A percentile compares a stretch with the other conserved stretches of the same genome.
phyloP scores from a whole-genome alignment of 2,329 filamentous ascomycete genomes.

The Nothomitra cinnamomea region DNA sequence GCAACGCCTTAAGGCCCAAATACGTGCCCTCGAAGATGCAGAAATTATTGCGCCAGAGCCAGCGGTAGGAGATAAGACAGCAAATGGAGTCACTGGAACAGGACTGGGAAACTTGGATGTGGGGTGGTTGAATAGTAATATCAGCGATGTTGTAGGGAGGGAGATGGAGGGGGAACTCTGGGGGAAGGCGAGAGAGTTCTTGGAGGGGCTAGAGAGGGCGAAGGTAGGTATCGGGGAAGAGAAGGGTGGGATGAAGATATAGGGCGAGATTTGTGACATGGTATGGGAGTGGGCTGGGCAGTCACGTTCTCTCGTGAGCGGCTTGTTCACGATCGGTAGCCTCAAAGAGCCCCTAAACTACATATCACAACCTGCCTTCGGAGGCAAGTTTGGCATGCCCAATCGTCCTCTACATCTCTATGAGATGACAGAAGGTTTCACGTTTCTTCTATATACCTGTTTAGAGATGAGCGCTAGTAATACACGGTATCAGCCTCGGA shows the following conservation, averaged over 20 bases:
- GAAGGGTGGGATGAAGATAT: not conserved
- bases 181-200: constrained; percentile 39
- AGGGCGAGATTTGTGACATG: no score
- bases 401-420: no score
- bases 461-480: no score
- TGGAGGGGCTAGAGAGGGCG: constrained; percentile 16
- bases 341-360: no score
- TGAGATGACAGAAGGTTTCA: no score
- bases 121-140: constrained; percentile 71
- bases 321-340: no score
- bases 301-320: no score
- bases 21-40: constrained; percentile 67
- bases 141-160: constrained; percentile 58
- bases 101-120: constrained; percentile 50
- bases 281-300: no score
- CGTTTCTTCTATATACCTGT: no score
- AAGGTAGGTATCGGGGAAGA: not conserved
- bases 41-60: constrained; percentile 43
- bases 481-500: no score
- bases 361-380: no score
- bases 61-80: constrained; percentile 15
- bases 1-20: constrained; percentile 56
- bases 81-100: constrained; percentile 12
- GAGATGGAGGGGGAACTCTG: constrained; percentile 75
- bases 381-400: no score